These are phyloP conservation scores for Aspergillus niger DNA, from an alignment of 2,329 filamentous ascomycete species.

Conservation along the genomic window DNA sequence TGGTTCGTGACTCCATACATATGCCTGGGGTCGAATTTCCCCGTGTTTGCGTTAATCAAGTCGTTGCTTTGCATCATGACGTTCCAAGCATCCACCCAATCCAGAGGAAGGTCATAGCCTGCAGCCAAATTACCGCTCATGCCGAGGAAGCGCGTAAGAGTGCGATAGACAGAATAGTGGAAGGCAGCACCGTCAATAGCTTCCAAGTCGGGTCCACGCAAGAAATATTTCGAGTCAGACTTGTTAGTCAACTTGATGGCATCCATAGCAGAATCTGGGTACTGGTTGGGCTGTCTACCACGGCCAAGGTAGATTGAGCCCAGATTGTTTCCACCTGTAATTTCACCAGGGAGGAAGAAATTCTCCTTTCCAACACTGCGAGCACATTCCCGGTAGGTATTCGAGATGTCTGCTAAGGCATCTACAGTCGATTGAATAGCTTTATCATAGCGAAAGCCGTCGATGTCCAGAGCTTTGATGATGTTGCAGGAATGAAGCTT, in stretches of 20 bases:
- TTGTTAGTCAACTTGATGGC: conserved; percentile 53
- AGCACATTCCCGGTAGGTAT: conserved; percentile 60
- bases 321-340: conserved; percentile 63
- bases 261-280: conserved; percentile 49
- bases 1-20: conserved; percentile 67
- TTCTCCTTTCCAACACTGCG: conserved; percentile 60
- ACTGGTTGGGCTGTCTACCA: conserved; percentile 59
- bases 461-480: conserved; percentile 64
- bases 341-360: conserved; percentile 66
- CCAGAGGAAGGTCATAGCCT: conserved; percentile 55
- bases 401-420: conserved; percentile 60
- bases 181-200: conserved; percentile 64
- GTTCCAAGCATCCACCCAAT: conserved; percentile 60
- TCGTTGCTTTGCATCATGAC: conserved; percentile 61
- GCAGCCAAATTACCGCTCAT: conserved; percentile 60
- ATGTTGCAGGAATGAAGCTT: conserved; percentile 65
- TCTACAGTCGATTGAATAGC: conserved; percentile 66
- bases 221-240: conserved; percentile 49
- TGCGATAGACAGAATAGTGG: conserved; percentile 65
- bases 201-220: conserved; percentile 55
- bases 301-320: conserved; percentile 64
- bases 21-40: conserved; percentile 64
- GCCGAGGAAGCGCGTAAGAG: conserved; percentile 62
- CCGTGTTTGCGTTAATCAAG: conserved; percentile 61
- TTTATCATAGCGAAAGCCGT: conserved; percentile 69